phyloP scores from a whole-genome alignment of 129 eudicot species.

The Lactuca saligna region DNA sequence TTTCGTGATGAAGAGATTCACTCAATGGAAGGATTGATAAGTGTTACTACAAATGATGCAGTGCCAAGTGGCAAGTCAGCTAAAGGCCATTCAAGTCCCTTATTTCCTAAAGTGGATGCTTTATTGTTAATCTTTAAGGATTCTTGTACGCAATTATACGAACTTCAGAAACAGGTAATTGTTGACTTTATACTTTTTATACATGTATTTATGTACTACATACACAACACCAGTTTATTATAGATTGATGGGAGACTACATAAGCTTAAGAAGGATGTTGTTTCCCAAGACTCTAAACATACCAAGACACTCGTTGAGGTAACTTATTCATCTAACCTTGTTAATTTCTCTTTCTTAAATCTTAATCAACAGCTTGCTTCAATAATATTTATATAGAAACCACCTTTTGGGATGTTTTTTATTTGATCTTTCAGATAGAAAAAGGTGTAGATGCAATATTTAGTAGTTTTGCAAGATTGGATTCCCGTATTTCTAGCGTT shows the following conservation, averaged over 20 bases:
- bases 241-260: conserved; percentile 75
- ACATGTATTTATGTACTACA: conserved; percentile 13
- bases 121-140: conserved; percentile 66
- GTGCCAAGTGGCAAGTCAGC: conserved; percentile 52
- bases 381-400: neutral
- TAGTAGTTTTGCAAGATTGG: conserved; percentile 88
- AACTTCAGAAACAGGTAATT: conserved; percentile 68
- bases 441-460: conserved; percentile 93
- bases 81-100: conserved; percentile 56
- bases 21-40: conserved; percentile 49
- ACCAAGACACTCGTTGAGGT: conserved; percentile 90
- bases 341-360: neutral
- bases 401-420: conserved; percentile 2
- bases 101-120: conserved; percentile 88
- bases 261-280: conserved; percentile 77
- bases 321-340: conserved; percentile 17
- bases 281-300: conserved; percentile 81
- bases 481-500: conserved; percentile 95
- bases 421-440: conserved; percentile 57
- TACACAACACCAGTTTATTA: neutral
- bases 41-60: conserved; percentile 38
- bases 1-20: conserved; percentile 64
- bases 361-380: neutral
- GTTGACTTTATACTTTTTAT: neutral
- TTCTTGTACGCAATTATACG: conserved; percentile 68